A percentile compares a stretch with the other conserved stretches of the same genome.
These are phyloP conservation scores for Leishmania braziliensis DNA, from an alignment of 208 protist genomes.

Conservation along the genomic window DNA sequence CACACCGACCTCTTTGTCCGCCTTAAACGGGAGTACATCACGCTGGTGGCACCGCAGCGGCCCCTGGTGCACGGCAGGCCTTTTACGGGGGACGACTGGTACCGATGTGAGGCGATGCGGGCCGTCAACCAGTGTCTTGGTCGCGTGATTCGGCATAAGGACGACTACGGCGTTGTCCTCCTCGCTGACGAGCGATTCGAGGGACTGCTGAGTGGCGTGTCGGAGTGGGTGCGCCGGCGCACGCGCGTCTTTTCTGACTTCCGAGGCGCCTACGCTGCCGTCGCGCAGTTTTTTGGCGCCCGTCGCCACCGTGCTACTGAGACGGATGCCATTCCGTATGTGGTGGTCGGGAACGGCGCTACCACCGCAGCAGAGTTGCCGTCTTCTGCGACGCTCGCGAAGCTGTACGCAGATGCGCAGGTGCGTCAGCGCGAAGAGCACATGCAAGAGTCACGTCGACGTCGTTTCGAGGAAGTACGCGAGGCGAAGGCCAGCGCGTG, in stretches of 20 bases:
- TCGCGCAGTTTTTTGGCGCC: constrained; percentile 69
- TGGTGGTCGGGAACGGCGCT: not conserved
- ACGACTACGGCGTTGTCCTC: constrained; percentile 96
- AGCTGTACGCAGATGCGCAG: constrained; percentile 36
- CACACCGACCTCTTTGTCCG: constrained; percentile 89
- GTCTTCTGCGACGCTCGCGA: constrained; percentile 35
- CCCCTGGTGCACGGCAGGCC: constrained; percentile 68
- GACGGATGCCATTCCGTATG: constrained; percentile 29
- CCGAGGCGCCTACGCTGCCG: constrained; percentile 56
- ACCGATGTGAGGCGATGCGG: constrained; percentile 93
- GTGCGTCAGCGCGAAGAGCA: constrained; percentile 20
- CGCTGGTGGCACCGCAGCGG: constrained; percentile 52
- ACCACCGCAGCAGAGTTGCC: constrained; percentile 14
- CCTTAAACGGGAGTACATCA: constrained; percentile 83
- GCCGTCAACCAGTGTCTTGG: constrained; percentile 98
- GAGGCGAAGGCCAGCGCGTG: constrained; percentile 15
- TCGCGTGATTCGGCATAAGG: constrained; percentile 96
- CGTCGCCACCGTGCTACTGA: constrained; percentile 20
- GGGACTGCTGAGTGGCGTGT: constrained; percentile 37
- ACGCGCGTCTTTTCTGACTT: constrained; percentile 61
- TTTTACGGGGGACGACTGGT: constrained; percentile 95
- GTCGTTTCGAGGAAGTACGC: constrained; percentile 36
- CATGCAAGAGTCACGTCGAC: constrained; percentile 17
- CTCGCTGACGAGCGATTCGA: constrained; percentile 95
- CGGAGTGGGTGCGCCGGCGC: constrained; percentile 66